Evolutionary conservation across 139 green algal genomes (phyloP).

Genomic region (Chlorella sp.): DNA sequence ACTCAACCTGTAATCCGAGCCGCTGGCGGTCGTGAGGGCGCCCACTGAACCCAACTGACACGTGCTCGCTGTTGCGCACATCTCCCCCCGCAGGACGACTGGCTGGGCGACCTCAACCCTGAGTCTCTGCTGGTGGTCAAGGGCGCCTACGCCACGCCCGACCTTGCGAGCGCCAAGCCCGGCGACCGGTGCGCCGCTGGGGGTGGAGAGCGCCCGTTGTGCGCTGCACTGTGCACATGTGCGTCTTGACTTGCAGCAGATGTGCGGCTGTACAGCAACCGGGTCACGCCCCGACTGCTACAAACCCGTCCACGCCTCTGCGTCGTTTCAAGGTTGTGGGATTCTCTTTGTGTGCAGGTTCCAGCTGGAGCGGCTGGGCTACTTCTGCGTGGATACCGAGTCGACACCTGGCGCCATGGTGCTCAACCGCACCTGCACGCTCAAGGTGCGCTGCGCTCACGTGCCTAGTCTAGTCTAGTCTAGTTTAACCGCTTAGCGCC

Average conservation of each 20-base stretch:
- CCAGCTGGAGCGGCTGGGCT: slow-evolving; percentile 96
- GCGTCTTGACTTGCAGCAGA: not conserved
- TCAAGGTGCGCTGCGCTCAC: slow-evolving; percentile 59
- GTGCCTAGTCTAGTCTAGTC: too few relatives aligned
- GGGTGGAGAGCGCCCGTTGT: not conserved
- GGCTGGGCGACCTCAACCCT: slow-evolving; percentile 89
- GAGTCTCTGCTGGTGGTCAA: slow-evolving; percentile 60
- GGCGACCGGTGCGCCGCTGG: slow-evolving; percentile 46
- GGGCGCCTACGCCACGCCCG: slow-evolving; percentile 51
- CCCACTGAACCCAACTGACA: too few relatives aligned
- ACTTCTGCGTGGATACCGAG: slow-evolving; percentile 90
- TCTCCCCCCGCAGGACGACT: slow-evolving; percentile 64
- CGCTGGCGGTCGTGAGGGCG: too few relatives aligned
- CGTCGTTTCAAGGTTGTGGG: not conserved
- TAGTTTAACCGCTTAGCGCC: too few relatives aligned
- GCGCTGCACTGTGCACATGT: not conserved
- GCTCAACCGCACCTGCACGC: slow-evolving; percentile 93
- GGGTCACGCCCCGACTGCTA: too few relatives aligned
- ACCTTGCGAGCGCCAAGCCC: slow-evolving; percentile 42
- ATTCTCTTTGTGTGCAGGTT: slow-evolving; percentile 62
- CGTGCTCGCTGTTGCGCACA: too few relatives aligned
- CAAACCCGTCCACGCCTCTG: not conserved
- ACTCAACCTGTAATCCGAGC: too few relatives aligned
- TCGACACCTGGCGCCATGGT: slow-evolving; percentile 65
- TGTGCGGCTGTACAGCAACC: too few relatives aligned